Evolutionary conservation across 805 yeast species (phyloP).

Genomic region (Metschnikowia anglica): DNA sequence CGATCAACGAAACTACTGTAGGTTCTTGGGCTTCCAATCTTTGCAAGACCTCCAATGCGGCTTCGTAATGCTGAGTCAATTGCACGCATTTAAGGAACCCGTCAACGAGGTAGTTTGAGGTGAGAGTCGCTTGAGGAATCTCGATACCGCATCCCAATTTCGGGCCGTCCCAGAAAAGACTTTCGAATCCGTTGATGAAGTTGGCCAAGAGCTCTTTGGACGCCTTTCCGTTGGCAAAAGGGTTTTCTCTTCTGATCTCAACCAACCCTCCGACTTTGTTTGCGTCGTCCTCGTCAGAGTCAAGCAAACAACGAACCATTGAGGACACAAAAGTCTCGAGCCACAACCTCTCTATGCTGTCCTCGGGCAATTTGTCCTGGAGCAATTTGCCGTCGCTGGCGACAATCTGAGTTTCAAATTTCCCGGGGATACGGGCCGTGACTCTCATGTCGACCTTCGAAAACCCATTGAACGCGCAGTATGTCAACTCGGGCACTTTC

Average conservation of each 20-base stretch:
- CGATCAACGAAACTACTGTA: conserved; percentile 56
- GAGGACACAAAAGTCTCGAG: conserved; percentile 62
- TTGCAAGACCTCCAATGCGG: conserved; percentile 58
- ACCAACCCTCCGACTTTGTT: conserved; percentile 59
- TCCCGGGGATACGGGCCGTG: conserved; percentile 73
- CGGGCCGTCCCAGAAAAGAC: conserved; percentile 63
- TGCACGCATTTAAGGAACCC: conserved; percentile 65
- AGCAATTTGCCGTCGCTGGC: conserved; percentile 53
- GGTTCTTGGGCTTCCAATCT: conserved; percentile 54
- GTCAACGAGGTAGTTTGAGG: conserved; percentile 70
- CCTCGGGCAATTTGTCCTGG: conserved; percentile 46
- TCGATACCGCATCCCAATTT: conserved; percentile 65
- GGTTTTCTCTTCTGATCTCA: conserved; percentile 81
- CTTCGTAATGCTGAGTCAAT: conserved; percentile 62
- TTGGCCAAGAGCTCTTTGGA: conserved; percentile 41
- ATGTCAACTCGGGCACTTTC: conserved; percentile 70
- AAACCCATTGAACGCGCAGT: conserved; percentile 61
- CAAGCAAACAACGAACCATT: conserved; percentile 69
- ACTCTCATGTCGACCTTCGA: conserved; percentile 69
- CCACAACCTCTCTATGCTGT: conserved; percentile 55
- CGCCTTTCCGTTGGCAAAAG: conserved; percentile 52
- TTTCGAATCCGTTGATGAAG: conserved; percentile 66
- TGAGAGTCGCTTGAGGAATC: conserved; percentile 63
- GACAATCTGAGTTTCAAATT: conserved; percentile 55
- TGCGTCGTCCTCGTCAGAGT: conserved; percentile 66